Percentiles rank a stretch among this genome's conserved stretches.
Evolutionary conservation across 2,329 filamentous ascomycete species (phyloP).

Genomic region (Stylonectria norvegica): DNA sequence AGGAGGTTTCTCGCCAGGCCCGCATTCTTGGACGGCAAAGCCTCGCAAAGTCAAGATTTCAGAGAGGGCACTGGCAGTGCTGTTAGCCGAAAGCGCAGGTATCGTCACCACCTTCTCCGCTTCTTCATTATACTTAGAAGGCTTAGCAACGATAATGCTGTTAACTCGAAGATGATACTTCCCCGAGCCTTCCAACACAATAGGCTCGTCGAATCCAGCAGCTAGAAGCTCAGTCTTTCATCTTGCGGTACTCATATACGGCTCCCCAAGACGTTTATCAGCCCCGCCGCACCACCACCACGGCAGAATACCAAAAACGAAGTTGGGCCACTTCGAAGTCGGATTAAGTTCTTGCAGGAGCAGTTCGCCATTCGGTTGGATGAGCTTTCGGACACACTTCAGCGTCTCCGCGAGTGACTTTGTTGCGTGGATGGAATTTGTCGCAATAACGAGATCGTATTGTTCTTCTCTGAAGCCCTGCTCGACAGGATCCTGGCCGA

Average conservation of each 20-base stretch:
- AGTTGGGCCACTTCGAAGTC: slow-evolving; percentile 24
- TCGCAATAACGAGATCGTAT: slow-evolving; percentile 38
- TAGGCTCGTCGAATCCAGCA: slow-evolving; percentile 23
- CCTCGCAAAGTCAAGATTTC: slow-evolving; percentile 13
- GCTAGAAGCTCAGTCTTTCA: slow-evolving; percentile 29
- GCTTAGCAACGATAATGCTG: slow-evolving; percentile 10
- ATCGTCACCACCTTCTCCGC: slow-evolving; percentile 2
- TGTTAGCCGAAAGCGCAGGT: neutral
- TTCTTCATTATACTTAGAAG: neutral
- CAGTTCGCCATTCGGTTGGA: slow-evolving; percentile 31
- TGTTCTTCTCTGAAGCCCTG: slow-evolving; percentile 31
- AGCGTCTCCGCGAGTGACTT: slow-evolving; percentile 22
- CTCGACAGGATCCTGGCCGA: slow-evolving; percentile 18
- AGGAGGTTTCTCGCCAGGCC: slow-evolving; percentile 13
- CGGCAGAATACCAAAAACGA: slow-evolving; percentile 27
- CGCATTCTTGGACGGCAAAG: slow-evolving; percentile 12
- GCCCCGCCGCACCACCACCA: slow-evolving; percentile 37
- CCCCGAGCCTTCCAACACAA: slow-evolving; percentile 17
- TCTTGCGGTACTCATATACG: slow-evolving; percentile 19
- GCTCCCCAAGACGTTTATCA: slow-evolving; percentile 26
- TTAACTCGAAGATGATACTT: slow-evolving; percentile 14
- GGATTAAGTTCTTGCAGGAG: slow-evolving; percentile 29
- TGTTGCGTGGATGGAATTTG: slow-evolving; percentile 38
- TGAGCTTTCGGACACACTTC: slow-evolving; percentile 31
- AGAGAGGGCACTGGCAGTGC: neutral